Conservation (phyloP, 768 basidiomycete genomes). For the Agaricus blazei region DNA sequence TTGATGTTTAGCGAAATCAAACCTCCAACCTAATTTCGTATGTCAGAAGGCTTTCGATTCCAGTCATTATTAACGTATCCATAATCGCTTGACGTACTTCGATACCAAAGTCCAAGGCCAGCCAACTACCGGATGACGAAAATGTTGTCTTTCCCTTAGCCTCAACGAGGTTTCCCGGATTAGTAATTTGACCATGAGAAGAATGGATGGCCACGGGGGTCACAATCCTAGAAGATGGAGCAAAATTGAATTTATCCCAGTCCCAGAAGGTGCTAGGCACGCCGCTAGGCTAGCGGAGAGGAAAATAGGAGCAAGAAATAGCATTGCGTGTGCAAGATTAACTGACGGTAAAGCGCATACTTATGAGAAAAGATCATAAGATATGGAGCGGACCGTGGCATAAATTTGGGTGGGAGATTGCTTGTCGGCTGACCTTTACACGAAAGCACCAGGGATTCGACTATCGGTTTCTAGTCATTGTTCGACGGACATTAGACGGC, state of each 20-base stretch:
- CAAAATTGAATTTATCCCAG: conserved; percentile 50
- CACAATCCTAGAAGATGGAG: conserved; percentile 42
- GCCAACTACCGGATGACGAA: conserved; percentile 34
- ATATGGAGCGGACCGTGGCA: conserved; percentile 3
- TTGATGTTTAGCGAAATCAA: conserved; percentile 44
- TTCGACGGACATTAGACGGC: too few relatives aligned
- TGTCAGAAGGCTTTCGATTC: not conserved
- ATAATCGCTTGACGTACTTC: conserved; percentile 30
- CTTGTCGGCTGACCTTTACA: conserved; percentile 1
- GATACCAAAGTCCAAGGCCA: conserved; percentile 50
- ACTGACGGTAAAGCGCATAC: not conserved
- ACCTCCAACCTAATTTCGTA: conserved; percentile 39
- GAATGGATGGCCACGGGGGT: conserved; percentile 36
- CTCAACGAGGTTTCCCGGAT: conserved; percentile 27
- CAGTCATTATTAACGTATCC: too few relatives aligned
- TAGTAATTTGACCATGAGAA: conserved; percentile 27
- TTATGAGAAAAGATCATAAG: conserved; percentile 5
- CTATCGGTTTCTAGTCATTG: too few relatives aligned
- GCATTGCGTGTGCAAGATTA: not conserved
- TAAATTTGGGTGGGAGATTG: conserved; percentile 6
- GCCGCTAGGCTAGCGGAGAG: not conserved
- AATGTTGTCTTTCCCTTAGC: conserved; percentile 34
- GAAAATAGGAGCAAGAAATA: not conserved
- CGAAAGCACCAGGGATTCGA: not conserved
- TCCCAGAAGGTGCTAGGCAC: conserved; percentile 38